phyloP scores from a whole-genome alignment of 164 flowering plant genomes.

The Macadamia integrifolia region DNA sequence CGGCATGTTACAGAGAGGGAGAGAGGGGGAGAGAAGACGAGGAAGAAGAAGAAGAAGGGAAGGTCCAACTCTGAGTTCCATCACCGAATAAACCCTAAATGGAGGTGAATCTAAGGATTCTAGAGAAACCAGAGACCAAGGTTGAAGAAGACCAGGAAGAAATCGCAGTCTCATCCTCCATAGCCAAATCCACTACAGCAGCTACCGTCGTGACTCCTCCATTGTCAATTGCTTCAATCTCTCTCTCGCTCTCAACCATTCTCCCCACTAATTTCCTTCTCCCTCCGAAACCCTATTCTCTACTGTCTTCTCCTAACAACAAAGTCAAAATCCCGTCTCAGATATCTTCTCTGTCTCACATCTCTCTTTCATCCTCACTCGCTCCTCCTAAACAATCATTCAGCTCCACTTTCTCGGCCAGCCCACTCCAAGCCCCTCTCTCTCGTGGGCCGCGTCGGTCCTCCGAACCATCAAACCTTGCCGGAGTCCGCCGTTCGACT shows the following conservation, averaged over 20 bases:
- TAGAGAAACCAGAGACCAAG: slow-evolving; percentile 30
- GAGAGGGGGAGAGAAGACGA: neutral
- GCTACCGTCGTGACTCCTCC: neutral
- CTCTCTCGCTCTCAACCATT: slow-evolving; percentile 53
- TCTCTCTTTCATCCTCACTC: slow-evolving; percentile 34
- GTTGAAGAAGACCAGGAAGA: slow-evolving; percentile 27
- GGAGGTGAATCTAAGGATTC: slow-evolving; percentile 33
- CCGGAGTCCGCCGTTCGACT: slow-evolving; percentile 65
- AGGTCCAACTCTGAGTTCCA: neutral
- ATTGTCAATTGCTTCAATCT: slow-evolving; percentile 43
- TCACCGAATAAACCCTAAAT: slow-evolving; percentile 10
- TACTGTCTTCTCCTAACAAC: slow-evolving; percentile 27
- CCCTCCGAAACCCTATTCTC: slow-evolving; percentile 31
- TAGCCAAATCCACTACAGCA: neutral
- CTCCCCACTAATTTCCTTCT: slow-evolving; percentile 39
- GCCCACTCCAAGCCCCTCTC: slow-evolving; percentile 62
- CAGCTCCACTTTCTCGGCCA: slow-evolving; percentile 51
- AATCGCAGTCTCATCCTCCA: slow-evolving; percentile 16
- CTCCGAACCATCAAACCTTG: slow-evolving; percentile 59
- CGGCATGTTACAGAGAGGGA: neutral
- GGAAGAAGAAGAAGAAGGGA: neutral
- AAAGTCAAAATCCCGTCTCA: slow-evolving; percentile 65
- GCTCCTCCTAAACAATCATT: slow-evolving; percentile 34
- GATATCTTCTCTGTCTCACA: slow-evolving; percentile 39
- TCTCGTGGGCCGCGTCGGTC: slow-evolving; percentile 52